Conservation (phyloP, 208 protist species). For the Leishmania braziliensis region DNA sequence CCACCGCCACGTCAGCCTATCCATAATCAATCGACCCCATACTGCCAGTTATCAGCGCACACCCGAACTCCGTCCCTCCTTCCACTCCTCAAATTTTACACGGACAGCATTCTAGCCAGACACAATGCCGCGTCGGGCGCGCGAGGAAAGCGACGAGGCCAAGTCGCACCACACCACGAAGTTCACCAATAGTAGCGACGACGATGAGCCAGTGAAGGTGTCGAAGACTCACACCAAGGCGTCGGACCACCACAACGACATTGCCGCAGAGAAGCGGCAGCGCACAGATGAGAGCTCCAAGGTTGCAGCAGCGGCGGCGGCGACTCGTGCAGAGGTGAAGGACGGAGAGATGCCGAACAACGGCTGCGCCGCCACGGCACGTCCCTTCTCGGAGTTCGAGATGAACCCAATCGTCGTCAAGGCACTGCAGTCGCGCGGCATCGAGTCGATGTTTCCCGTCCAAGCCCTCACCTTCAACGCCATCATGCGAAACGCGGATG, state of each 20-base stretch:
- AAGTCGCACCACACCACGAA: slow-evolving; percentile 29
- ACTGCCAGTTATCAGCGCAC: background rate
- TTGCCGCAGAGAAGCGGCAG: slow-evolving; percentile 15
- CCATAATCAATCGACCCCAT: background rate
- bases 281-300: slow-evolving; percentile 17
- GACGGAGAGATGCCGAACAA: slow-evolving; percentile 57
- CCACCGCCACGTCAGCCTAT: background rate
- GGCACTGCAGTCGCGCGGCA: slow-evolving; percentile 74
- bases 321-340: background rate
- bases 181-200: slow-evolving; percentile 37
- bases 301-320: background rate
- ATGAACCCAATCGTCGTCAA: slow-evolving; percentile 73
- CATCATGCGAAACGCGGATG: slow-evolving; percentile 91
- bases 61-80: background rate
- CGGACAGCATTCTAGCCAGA: background rate
- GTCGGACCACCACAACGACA: slow-evolving; percentile 1
- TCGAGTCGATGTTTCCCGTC: slow-evolving; percentile 91
- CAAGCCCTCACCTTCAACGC: slow-evolving; percentile 93
- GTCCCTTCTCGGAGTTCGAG: slow-evolving; percentile 86
- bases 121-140: slow-evolving; percentile 25
- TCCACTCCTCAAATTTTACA: background rate
- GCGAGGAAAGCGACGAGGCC: slow-evolving; percentile 36
- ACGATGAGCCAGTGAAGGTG: slow-evolving; percentile 41
- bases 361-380: slow-evolving; percentile 56
- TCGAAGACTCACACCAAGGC: slow-evolving; percentile 22